Conservation (phyloP, 352 stramenopile genomes). For the Globisporangium paddicum region DNA sequence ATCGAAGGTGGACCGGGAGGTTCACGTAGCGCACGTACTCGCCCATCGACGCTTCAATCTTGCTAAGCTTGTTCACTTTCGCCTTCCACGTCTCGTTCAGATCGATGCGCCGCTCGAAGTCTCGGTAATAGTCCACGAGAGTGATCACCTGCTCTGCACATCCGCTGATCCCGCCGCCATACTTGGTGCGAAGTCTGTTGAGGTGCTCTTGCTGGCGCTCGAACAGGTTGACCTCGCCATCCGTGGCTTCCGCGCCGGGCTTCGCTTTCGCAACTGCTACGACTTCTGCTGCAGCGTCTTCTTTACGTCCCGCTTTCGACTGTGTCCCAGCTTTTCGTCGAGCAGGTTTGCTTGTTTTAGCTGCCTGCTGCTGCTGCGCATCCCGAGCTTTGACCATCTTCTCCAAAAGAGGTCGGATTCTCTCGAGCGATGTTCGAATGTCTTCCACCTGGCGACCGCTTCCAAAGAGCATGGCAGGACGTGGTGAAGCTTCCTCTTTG, state of each 20-base stretch:
- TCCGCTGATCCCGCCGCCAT: constrained; percentile 44
- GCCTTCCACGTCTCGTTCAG: constrained; percentile 67
- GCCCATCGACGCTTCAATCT: constrained; percentile 65
- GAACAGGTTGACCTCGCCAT: constrained; percentile 1
- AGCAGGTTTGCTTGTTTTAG: neutral
- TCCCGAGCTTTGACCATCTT: constrained; percentile 1
- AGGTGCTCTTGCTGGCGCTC: constrained; percentile 20
- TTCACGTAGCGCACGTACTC: constrained; percentile 72
- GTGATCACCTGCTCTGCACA: constrained; percentile 77
- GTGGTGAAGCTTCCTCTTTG: neutral
- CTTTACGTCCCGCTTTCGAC: neutral
- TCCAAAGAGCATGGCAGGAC: constrained; percentile 25
- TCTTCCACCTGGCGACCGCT: constrained; percentile 37
- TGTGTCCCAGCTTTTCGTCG: neutral
- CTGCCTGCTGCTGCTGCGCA: neutral
- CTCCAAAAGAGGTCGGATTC: constrained; percentile 9
- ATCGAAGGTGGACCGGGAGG: constrained; percentile 35
- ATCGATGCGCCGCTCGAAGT: constrained; percentile 70
- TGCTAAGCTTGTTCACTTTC: constrained; percentile 61
- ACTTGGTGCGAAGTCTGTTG: constrained; percentile 50
- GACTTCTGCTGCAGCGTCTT: neutral
- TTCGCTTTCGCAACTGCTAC: neutral
- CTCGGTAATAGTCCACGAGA: constrained; percentile 79
- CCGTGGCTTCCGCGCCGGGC: neutral
- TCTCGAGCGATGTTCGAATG: constrained; percentile 43